These are phyloP conservation scores for Sordariomycetes sp. DNA, from an alignment of 2,329 filamentous ascomycete genomes.

Conservation along the genomic window DNA sequence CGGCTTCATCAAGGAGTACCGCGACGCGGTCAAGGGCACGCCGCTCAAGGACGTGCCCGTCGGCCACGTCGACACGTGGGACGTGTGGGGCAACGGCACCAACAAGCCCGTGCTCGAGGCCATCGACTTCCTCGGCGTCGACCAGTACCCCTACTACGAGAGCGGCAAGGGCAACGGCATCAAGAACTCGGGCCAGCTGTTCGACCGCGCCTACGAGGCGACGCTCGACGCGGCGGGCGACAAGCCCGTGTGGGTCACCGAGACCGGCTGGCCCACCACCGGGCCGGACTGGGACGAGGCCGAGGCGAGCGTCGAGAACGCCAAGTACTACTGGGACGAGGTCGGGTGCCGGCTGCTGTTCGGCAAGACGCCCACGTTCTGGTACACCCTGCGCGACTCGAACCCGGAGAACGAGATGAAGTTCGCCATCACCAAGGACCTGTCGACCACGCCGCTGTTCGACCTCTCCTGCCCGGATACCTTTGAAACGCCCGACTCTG, in stretches of 20 bases:
- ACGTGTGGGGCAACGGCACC: slow-evolving; percentile 60
- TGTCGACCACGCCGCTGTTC: slow-evolving; percentile 46
- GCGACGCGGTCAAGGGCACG: slow-evolving; percentile 52
- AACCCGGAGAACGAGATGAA: slow-evolving; percentile 47
- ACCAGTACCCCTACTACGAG: slow-evolving; percentile 82
- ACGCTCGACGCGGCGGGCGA: slow-evolving; percentile 47
- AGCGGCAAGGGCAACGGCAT: slow-evolving; percentile 57
- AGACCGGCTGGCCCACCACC: slow-evolving; percentile 80
- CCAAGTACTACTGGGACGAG: slow-evolving; percentile 67
- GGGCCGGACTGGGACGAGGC: slow-evolving; percentile 53
- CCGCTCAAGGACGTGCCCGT: slow-evolving; percentile 47
- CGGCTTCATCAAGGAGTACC: slow-evolving; percentile 60
- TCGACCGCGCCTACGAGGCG: slow-evolving; percentile 54
- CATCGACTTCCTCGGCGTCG: slow-evolving; percentile 71
- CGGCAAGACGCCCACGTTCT: slow-evolving; percentile 57
- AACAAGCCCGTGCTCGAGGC: slow-evolving; percentile 61
- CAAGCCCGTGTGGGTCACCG: slow-evolving; percentile 76
- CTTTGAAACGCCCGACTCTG: slow-evolving; percentile 3
- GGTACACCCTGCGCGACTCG: slow-evolving; percentile 66
- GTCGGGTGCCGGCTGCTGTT: slow-evolving; percentile 61
- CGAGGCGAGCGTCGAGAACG: slow-evolving; percentile 54
- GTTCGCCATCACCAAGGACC: slow-evolving; percentile 57
- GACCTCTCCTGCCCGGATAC: slow-evolving; percentile 47
- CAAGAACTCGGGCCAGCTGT: slow-evolving; percentile 51
- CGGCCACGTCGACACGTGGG: slow-evolving; percentile 89